Percentiles rank a stretch among this genome's conserved stretches.
Evolutionary conservation across 2,329 filamentous ascomycete genomes (phyloP).

Genomic region (Fusarium nematophilum): DNA sequence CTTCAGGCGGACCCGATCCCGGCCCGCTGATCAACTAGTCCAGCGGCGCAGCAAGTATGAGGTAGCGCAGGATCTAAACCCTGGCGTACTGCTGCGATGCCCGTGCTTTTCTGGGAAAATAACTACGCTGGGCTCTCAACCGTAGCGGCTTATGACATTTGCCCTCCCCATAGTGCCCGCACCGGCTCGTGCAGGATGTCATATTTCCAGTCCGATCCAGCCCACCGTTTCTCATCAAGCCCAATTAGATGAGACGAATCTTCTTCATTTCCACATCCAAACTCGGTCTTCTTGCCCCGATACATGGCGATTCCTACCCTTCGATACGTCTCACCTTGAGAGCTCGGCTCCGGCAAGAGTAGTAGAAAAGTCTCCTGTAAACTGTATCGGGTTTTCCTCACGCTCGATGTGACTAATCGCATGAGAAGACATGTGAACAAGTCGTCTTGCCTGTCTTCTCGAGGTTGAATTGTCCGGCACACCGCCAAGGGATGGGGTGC

Average conservation of each 20-base stretch:
- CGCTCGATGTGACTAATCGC: neutral
- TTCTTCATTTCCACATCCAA: neutral
- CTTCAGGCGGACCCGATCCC: too few species aligned
- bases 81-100: too few species aligned
- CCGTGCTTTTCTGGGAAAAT: too few species aligned
- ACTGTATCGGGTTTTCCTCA: rapidly evolving
- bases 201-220: too few species aligned
- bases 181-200: too few species aligned
- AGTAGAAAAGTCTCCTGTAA: constrained; percentile 9
- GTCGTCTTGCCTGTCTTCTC: neutral
- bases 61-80: too few species aligned
- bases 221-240: too few species aligned
- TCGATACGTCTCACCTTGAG: neutral
- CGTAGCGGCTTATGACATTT: too few species aligned
- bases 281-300: neutral
- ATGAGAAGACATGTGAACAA: constrained; percentile 13
- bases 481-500: constrained; percentile 6
- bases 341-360: neutral
- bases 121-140: too few species aligned
- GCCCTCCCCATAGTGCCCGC: too few species aligned
- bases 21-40: too few species aligned
- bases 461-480: constrained; percentile 4
- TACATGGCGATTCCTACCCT: constrained; percentile 2
- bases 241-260: neutral
- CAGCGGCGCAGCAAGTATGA: too few species aligned